Evolutionary conservation across 257 asterid species (phyloP).

Genomic region (Mitragyna speciosa): DNA sequence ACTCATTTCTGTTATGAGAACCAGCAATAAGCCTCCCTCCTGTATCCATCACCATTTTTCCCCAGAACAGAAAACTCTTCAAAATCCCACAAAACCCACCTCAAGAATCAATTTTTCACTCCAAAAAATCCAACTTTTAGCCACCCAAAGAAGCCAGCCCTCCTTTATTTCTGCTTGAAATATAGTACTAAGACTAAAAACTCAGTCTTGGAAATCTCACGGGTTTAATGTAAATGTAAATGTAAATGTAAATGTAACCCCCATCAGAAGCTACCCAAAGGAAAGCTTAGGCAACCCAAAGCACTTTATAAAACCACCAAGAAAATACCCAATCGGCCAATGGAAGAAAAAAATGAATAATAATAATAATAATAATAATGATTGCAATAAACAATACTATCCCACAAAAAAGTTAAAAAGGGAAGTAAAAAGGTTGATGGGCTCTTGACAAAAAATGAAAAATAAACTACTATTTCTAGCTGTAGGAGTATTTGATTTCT

Average conservation of each 20-base stretch:
- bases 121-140: conserved; percentile 20
- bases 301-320: conserved; percentile 24
- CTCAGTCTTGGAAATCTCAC: conserved; percentile 31
- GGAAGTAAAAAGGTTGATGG: conserved; percentile 26
- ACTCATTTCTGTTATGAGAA: conserved; percentile 80
- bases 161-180: conserved; percentile 16
- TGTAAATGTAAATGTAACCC: conserved; percentile 39
- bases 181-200: conserved; percentile 24
- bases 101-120: conserved; percentile 37
- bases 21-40: conserved; percentile 87
- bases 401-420: conserved; percentile 24
- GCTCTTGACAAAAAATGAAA: conserved; percentile 4
- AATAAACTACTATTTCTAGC: not conserved
- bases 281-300: conserved; percentile 19
- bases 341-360: not conserved
- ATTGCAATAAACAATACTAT: conserved; percentile 19
- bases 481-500: conserved; percentile 14
- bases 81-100: conserved; percentile 37
- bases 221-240: conserved; percentile 13
- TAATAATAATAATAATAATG: not conserved
- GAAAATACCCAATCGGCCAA: conserved; percentile 31
- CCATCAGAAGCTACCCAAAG: conserved; percentile 41
- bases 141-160: conserved; percentile 18
- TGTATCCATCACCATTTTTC: conserved; percentile 64
- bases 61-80: conserved; percentile 20